Percentiles rank a stretch among this genome's conserved stretches.
These are phyloP conservation scores for Sclerotinia nivalis DNA, from an alignment of 2,329 filamentous ascomycete genomes.

Conservation along the genomic window DNA sequence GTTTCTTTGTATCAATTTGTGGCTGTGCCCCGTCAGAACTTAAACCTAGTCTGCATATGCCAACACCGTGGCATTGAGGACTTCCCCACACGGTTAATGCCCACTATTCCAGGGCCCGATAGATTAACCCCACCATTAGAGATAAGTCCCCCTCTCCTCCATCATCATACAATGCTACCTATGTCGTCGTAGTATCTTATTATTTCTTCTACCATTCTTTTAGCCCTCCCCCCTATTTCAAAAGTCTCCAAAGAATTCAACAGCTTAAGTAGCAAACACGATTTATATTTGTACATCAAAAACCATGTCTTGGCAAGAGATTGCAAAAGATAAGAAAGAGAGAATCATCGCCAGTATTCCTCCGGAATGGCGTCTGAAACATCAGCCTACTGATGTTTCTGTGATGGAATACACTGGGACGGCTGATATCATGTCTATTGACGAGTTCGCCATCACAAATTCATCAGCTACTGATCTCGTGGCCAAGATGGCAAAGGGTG, in stretches of 20 bases:
- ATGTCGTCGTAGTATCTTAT: background rate
- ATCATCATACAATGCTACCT: too few species aligned
- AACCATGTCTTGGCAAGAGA: constrained; percentile 48
- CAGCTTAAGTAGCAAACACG: background rate
- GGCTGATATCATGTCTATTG: constrained; percentile 37
- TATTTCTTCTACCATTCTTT: background rate
- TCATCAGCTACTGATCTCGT: constrained; percentile 35
- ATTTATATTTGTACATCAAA: background rate
- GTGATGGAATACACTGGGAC: constrained; percentile 47
- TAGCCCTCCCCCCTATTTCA: too few species aligned
- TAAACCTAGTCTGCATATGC: background rate
- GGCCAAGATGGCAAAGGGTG: constrained; percentile 31
- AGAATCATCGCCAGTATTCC: constrained; percentile 56
- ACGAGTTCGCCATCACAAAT: constrained; percentile 48
- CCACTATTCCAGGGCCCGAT: background rate
- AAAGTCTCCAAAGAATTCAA: background rate
- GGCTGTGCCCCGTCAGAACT: background rate
- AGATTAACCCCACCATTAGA: background rate
- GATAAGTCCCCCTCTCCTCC: too few species aligned
- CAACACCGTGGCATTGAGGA: background rate
- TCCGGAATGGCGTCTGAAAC: constrained; percentile 53
- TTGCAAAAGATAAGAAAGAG: constrained; percentile 55
- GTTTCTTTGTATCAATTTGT: background rate
- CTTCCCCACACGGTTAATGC: background rate
- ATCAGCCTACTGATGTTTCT: constrained; percentile 57